Evolutionary conservation across 2,329 filamentous ascomycete genomes (phyloP).

Genomic region (Corinectria fuckeliana): DNA sequence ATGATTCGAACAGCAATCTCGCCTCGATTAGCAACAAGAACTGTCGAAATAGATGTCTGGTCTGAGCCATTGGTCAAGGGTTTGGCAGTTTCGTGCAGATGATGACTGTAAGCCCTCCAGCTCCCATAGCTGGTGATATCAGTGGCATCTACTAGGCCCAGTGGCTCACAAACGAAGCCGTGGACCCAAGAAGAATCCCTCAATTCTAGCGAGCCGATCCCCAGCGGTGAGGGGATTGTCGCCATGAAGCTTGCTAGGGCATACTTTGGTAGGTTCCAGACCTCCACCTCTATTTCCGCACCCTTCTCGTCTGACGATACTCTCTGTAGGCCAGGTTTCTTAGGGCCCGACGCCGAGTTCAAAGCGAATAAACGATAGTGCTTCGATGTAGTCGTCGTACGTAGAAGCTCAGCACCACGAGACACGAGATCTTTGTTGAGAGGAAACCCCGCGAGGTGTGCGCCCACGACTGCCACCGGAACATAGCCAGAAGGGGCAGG

Average conservation of each 20-base stretch:
- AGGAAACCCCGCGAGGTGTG: slow-evolving; percentile 44
- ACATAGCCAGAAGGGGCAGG: background rate
- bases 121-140: slow-evolving; percentile 44
- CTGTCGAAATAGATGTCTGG: slow-evolving; percentile 28
- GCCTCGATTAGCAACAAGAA: slow-evolving; percentile 75
- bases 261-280: slow-evolving; percentile 43
- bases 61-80: background rate
- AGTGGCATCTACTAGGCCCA: slow-evolving; percentile 38
- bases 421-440: slow-evolving; percentile 44
- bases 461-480: slow-evolving; percentile 44
- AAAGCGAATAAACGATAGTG: slow-evolving; percentile 42
- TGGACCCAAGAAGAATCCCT: slow-evolving; percentile 42
- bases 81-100: background rate
- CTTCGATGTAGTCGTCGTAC: slow-evolving; percentile 38
- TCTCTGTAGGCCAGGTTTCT: slow-evolving; percentile 44
- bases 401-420: slow-evolving; percentile 37
- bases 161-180: slow-evolving; percentile 48
- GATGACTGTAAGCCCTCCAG: slow-evolving; percentile 40
- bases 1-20: slow-evolving; percentile 70
- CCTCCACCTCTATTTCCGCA: slow-evolving; percentile 42
- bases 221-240: slow-evolving; percentile 44
- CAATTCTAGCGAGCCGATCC: slow-evolving; percentile 46
- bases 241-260: slow-evolving; percentile 42
- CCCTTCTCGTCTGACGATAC: slow-evolving; percentile 31
- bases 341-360: slow-evolving; percentile 19